Conservation (phyloP, 441 rosid species). For the Biscutella auriculata region DNA sequence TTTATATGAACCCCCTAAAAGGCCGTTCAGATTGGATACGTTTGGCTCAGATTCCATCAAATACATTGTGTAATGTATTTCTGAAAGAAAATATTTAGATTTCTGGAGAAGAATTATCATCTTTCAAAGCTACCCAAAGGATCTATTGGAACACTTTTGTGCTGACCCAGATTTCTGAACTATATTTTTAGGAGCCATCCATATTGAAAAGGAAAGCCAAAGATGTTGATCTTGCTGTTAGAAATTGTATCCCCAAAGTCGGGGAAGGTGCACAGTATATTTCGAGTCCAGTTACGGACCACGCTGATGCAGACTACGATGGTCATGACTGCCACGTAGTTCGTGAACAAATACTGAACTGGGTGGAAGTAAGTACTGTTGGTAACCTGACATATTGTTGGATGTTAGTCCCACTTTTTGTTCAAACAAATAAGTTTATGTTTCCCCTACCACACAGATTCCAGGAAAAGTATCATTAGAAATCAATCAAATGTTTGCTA, state of each 20-base stretch:
- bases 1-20: constrained; percentile 22
- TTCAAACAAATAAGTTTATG: neutral
- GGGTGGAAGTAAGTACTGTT: constrained; percentile 50
- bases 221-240: constrained; percentile 29
- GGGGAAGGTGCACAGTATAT: constrained; percentile 17
- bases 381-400: constrained; percentile 6
- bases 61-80: constrained; percentile 16
- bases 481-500: constrained; percentile 38
- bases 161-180: constrained; percentile 18
- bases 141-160: constrained; percentile 4
- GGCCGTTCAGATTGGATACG: constrained; percentile 19
- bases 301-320: constrained; percentile 20
- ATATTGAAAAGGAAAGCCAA: constrained; percentile 45
- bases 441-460: constrained; percentile 42
- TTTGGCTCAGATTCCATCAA: constrained; percentile 21
- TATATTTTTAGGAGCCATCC: constrained; percentile 27
- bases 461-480: constrained; percentile 36
- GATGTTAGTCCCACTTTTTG: neutral
- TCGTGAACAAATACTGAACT: constrained; percentile 27
- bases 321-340: constrained; percentile 22
- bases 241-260: constrained; percentile 26
- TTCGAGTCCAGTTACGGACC: constrained; percentile 25
- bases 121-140: constrained; percentile 19
- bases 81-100: constrained; percentile 14
- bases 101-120: constrained; percentile 19